Base-by-base conservation (phyloP, 345 rosid species). In the Schrenkiella parvula region DNA sequence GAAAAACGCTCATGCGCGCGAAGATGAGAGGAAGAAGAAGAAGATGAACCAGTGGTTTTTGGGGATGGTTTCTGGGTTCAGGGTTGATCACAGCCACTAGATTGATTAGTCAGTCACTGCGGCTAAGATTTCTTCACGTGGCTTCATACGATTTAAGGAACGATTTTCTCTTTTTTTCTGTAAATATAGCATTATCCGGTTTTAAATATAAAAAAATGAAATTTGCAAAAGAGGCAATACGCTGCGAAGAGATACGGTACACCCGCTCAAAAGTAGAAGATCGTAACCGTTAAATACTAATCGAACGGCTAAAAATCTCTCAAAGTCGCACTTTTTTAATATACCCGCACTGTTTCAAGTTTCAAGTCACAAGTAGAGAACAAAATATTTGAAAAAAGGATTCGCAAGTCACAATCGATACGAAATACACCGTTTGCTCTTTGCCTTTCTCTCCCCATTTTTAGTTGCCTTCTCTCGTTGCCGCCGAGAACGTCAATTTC, bases 1-100 rank as follows among this genome's bases (percentile, higher is more conserved):
- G n/a, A n/a, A n/a, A n/a, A n/a, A n/a, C n/a, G n/a, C n/a, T n/a
- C 34, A 43, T 53, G 73, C 77, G 78, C 80, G 73, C 81, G 70
- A 72, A 78, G 74, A 68, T 46, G 74, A 64, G 23, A 38, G 23
- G 61, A 42, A 1, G 64, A 42, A 13, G 43, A 42, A 1, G 50
- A 61, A 60, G 80, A 65, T 56, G 56, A 64, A 44, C 46, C 50
- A 78, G 62, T 53, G 71, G 72, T 28, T 80, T 68, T 26, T 53
- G 77, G 80, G 19, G 69, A 64, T 31, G 48, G 23, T 53, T 52
- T 65, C 74, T 70, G 78, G 74, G 78, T 51, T 75, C 64, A 44
- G 11, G 18, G 53, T 66, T 58, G 0, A 61, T 76, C 46, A 63
- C 81, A 76, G 66, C 84, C 83, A 71, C 72, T 50, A 19, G 48